A percentile compares a stretch with the other conserved stretches of the same genome.
Conservation (phyloP, 495 filamentous ascomycete genomes). For the Penicillium desertorum region DNA sequence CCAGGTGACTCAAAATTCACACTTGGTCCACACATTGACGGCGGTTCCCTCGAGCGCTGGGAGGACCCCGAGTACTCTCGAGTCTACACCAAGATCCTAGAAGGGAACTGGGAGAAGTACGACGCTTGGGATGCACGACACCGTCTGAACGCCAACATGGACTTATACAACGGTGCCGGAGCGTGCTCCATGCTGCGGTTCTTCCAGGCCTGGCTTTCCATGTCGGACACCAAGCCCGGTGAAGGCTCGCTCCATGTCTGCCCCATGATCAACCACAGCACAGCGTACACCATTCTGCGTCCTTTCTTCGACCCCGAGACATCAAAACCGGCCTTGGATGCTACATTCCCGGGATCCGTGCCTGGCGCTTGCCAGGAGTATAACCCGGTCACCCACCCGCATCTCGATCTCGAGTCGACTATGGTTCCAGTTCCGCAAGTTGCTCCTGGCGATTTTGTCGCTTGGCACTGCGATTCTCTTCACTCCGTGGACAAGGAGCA, state of each 20-base stretch:
- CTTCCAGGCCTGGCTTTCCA: constrained; percentile 85
- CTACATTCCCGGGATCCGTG: constrained; percentile 68
- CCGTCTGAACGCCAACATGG: constrained; percentile 64
- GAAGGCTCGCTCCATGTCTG: constrained; percentile 86
- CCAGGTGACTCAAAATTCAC: constrained; percentile 73
- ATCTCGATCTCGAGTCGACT: constrained; percentile 64
- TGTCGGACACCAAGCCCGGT: constrained; percentile 67
- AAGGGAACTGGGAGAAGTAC: constrained; percentile 77
- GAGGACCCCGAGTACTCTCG: constrained; percentile 73
- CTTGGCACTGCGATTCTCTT: constrained; percentile 84
- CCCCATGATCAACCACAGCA: constrained; percentile 70
- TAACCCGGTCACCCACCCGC: constrained; percentile 67
- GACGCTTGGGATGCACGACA: constrained; percentile 77
- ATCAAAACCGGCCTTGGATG: constrained; percentile 45
- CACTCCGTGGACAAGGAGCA: constrained; percentile 84
- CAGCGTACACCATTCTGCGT: constrained; percentile 78
- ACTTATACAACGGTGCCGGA: constrained; percentile 80
- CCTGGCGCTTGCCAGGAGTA: constrained; percentile 79
- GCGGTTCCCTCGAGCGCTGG: constrained; percentile 85
- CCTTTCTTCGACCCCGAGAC: constrained; percentile 69
- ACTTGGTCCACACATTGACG: constrained; percentile 82
- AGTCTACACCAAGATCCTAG: constrained; percentile 71
- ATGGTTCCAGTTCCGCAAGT: constrained; percentile 82
- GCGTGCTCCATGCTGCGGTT: constrained; percentile 83
- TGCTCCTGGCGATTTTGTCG: constrained; percentile 80